phyloP scores from a whole-genome alignment of 1,284 basidiomycete species.

The Paramarasmius palmivorus region DNA sequence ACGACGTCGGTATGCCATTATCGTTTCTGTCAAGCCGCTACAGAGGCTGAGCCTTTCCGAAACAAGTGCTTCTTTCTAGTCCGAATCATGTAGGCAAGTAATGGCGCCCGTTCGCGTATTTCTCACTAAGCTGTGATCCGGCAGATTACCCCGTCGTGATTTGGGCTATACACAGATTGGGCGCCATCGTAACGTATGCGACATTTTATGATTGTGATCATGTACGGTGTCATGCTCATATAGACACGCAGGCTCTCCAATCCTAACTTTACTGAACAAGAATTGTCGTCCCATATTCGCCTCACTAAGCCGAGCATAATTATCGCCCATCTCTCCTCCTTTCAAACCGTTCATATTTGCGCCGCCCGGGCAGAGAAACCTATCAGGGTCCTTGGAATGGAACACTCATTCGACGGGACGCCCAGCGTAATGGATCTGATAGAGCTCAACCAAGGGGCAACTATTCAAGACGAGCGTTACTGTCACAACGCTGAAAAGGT shows the following conservation, averaged over 20 bases:
- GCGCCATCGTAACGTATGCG: constrained; percentile 53
- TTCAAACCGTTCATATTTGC: constrained; percentile 45
- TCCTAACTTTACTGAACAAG: constrained; percentile 53
- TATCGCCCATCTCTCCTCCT: constrained; percentile 45
- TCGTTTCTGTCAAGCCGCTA: neutral
- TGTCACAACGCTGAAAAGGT: constrained; percentile 36
- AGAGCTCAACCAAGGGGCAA: neutral
- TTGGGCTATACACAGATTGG: constrained; percentile 61
- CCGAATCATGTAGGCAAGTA: constrained; percentile 52
- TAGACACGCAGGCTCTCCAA: constrained; percentile 35
- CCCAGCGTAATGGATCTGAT: neutral
- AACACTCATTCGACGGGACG: neutral
- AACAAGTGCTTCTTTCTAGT: constrained; percentile 50
- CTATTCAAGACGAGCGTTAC: constrained; percentile 24
- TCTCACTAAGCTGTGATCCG: no score
- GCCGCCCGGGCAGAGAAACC: constrained; percentile 44
- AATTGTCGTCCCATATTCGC: constrained; percentile 50
- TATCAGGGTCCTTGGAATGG: constrained; percentile 30
- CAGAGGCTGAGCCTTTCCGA: neutral
- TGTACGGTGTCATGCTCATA: neutral
- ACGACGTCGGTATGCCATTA: constrained; percentile 42
- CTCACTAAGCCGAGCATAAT: constrained; percentile 44
- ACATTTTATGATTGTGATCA: neutral
- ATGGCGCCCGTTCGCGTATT: neutral
- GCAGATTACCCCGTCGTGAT: constrained; percentile 57